Conservation (phyloP, 176 grass and related monocot genomes). For the Bonia amplexicaulis region DNA sequence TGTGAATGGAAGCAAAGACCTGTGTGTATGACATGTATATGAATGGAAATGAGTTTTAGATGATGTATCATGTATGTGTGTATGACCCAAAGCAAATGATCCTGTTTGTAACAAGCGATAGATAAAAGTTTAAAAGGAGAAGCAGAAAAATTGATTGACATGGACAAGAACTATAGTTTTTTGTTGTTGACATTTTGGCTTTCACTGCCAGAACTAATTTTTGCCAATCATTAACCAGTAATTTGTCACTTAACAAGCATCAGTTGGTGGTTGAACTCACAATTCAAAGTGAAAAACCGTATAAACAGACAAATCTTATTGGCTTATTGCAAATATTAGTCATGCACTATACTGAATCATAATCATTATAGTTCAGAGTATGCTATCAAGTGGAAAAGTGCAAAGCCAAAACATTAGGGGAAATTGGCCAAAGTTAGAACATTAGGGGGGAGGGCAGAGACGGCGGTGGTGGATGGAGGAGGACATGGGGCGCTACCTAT, state of each 20-base stretch:
- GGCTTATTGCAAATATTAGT: neutral
- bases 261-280: neutral
- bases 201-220: constrained; percentile 18
- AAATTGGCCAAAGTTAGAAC: neutral
- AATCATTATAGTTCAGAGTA: neutral
- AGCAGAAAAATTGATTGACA: neutral
- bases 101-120: neutral
- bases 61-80: no score
- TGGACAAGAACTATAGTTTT: neutral
- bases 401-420: neutral
- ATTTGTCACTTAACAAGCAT: neutral
- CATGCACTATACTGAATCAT: neutral
- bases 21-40: no score
- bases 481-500: no score
- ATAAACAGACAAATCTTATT: neutral
- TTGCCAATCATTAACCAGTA: neutral
- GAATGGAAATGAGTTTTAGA: no score
- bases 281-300: neutral
- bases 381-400: neutral
- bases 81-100: neutral
- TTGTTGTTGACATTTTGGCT: neutral
- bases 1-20: no score
- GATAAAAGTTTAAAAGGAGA: neutral
- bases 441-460: no score
- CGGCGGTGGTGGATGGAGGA: no score